These are phyloP conservation scores for Penicillium psychrofluorescens DNA, from an alignment of 495 filamentous ascomycete species.

Conservation along the genomic window DNA sequence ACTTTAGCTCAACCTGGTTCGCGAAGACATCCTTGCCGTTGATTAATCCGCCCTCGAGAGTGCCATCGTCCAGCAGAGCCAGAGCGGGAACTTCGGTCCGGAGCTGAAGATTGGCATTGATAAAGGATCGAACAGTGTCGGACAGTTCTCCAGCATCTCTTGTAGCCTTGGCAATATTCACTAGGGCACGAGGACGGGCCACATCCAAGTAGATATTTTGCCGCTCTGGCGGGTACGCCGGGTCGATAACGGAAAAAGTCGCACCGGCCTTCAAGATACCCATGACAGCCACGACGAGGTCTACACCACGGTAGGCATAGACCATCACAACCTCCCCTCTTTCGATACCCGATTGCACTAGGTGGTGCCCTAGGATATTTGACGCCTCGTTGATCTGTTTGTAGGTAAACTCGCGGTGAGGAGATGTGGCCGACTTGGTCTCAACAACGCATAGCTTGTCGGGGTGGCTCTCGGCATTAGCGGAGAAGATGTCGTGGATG, in stretches of 20 bases:
- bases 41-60: slow-evolving; percentile 57
- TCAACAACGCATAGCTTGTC: slow-evolving; percentile 78
- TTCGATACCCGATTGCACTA: slow-evolving; percentile 64
- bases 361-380: slow-evolving; percentile 71
- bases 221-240: slow-evolving; percentile 77
- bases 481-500: slow-evolving; percentile 71
- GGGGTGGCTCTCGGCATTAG: slow-evolving; percentile 68
- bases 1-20: slow-evolving; percentile 42
- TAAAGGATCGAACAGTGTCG: slow-evolving; percentile 62
- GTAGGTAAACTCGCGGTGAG: slow-evolving; percentile 73
- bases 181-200: slow-evolving; percentile 68
- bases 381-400: slow-evolving; percentile 79
- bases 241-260: slow-evolving; percentile 66
- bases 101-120: slow-evolving; percentile 64
- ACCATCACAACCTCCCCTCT: slow-evolving; percentile 91
- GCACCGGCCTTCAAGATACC: slow-evolving; percentile 47
- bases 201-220: slow-evolving; percentile 92
- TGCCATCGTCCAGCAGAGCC: slow-evolving; percentile 66
- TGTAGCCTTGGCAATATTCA: slow-evolving; percentile 74
- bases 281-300: slow-evolving; percentile 45
- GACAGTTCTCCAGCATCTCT: slow-evolving; percentile 66
- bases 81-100: slow-evolving; percentile 73
- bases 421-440: slow-evolving; percentile 55
- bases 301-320: slow-evolving; percentile 67
- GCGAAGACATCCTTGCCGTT: slow-evolving; percentile 62